Conservation (phyloP, 2,329 filamentous ascomycete genomes). For the Pleomassaria siparia region DNA sequence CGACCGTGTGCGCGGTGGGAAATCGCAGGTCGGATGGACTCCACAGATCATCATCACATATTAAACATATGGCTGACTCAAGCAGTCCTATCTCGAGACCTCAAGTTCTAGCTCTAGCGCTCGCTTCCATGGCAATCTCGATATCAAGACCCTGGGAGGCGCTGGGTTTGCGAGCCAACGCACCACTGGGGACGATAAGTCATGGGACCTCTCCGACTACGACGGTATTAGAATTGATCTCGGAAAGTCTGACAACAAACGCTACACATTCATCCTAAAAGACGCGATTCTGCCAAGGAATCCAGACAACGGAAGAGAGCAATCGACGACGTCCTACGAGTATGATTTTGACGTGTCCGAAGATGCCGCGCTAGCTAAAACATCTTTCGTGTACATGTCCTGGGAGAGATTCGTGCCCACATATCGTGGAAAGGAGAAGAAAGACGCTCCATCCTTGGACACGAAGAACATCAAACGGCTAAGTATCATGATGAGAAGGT, state of each 20-base stretch:
- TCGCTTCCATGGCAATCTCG: conserved; percentile 67
- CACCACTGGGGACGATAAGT: conserved; percentile 58
- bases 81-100: conserved; percentile 52
- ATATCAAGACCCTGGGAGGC: conserved; percentile 73
- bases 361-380: conserved; percentile 9
- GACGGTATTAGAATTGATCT: conserved; percentile 62
- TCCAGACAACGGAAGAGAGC: conserved; percentile 67
- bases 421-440: conserved; percentile 68
- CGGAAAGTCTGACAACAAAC: conserved; percentile 60
- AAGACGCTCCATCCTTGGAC: conserved; percentile 63
- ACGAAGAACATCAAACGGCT: conserved; percentile 64
- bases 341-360: conserved; percentile 59
- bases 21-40: conserved; percentile 56
- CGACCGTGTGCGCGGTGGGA: conserved; percentile 75
- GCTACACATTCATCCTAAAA: conserved; percentile 75
- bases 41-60: conserved; percentile 37
- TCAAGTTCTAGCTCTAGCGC: conserved; percentile 42
- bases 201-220: conserved; percentile 66
- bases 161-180: conserved; percentile 82
- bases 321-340: conserved; percentile 73
- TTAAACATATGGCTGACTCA: conserved; percentile 9
- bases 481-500: conserved; percentile 82
- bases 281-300: conserved; percentile 62
- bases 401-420: conserved; percentile 70
- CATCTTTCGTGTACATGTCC: conserved; percentile 54